Base-by-base conservation (phyloP, 345 rosid species). In the Raphanus sativus region DNA sequence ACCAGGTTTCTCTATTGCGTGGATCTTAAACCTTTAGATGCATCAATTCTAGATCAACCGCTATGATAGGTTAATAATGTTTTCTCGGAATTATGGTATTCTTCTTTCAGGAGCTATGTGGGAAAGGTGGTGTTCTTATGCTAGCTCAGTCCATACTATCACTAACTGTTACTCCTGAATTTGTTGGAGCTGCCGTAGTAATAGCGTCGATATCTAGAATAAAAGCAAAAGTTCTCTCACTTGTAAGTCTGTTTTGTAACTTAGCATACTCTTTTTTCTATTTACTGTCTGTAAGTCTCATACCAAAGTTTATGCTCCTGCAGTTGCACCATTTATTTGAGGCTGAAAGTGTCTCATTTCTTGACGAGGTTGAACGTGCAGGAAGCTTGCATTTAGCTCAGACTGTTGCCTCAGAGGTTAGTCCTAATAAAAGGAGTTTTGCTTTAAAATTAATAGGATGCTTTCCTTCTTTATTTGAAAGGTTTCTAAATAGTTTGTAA, bases 281-380 rank as follows among this genome's bases (percentile, higher is more conserved):
- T 65, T 24, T 75, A 48, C 29, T 28, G 28, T 66, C 56, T 70
- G 69, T 38, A 28, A 72, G 54, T 48, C 36, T 68, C 30, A 62
- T 34, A 75, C 68, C 73, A 52, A 62, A 21, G 59, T 75, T 21
- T 76, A 2, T 38, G 63, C 70, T 75, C 82, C 24, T 83, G 87
- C 92, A 96, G 98, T 84, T 91, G 78, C 85, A 91, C 84, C 87
- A 86, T 84, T 84, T 91, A 74, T 93, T 96, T 84, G 98, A 93
- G 86, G 95, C 91, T 62, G 98, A 93, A 75, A 90, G 91, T 86
- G 85, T 88, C 72, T 89, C 98, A 67, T 96, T 90, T 82, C 92
- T 96, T 75, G 99, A 96, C 63, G 96, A 91, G 83, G 95, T 91
- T 84, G 96, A 93, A 70, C 82, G 83, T 72, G 86, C 94, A 38